These are phyloP conservation scores for Secale cereale DNA, from an alignment of 176 grass and related monocot species.

Conservation along the genomic window DNA sequence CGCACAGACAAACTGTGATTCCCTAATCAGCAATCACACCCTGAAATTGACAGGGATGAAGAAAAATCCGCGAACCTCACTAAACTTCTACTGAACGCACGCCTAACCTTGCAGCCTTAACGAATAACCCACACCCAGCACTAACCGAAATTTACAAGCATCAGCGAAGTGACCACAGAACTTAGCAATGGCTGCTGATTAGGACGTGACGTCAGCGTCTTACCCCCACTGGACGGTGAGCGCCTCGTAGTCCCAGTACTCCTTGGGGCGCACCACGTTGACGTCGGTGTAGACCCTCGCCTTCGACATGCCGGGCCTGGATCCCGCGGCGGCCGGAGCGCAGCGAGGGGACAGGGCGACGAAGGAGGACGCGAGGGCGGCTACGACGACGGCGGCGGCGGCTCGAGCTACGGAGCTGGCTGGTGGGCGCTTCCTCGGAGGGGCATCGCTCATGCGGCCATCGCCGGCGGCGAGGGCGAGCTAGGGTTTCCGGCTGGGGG, in stretches of 20 bases:
- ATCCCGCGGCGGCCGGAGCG: conserved; percentile 21
- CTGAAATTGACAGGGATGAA: not conserved
- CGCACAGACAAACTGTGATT: not conserved
- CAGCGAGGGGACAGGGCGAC: not conserved
- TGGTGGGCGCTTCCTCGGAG: not conserved
- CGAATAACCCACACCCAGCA: not conserved
- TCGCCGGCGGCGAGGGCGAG: conserved; percentile 39
- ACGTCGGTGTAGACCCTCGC: conserved; percentile 71
- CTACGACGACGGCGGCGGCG: conserved; percentile 24
- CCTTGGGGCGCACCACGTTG: conserved; percentile 82
- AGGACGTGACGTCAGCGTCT: conserved; percentile 4
- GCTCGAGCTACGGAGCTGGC: conserved; percentile 15
- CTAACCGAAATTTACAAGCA: not conserved
- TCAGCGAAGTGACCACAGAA: not conserved
- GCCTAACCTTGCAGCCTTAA: not conserved
- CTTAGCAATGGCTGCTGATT: not conserved
- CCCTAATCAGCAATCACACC: not conserved
- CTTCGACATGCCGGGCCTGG: conserved; percentile 54
- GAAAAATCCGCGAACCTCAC: not conserved
- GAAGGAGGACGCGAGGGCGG: conserved; percentile 47
- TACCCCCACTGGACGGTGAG: conserved; percentile 85
- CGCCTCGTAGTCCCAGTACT: conserved; percentile 94
- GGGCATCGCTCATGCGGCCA: conserved; percentile 47
- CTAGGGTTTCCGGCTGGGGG: conserved; percentile 43
- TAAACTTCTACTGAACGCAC: not conserved